These are phyloP conservation scores for Diaporthe destruens DNA, from an alignment of 2,329 filamentous ascomycete genomes.

Conservation along the genomic window DNA sequence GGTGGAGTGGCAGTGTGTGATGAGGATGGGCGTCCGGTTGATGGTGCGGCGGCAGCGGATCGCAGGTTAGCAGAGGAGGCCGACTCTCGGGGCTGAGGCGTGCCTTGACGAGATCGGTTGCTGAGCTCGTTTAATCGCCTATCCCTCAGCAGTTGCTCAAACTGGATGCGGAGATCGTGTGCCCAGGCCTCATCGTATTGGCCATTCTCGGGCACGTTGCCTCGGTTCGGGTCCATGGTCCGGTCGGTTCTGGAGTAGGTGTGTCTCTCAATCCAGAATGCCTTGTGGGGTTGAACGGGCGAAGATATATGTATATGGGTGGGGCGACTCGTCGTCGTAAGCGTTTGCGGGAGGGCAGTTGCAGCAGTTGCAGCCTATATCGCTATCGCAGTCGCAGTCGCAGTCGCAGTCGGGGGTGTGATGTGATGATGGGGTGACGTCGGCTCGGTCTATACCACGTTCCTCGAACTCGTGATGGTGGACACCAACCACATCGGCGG, in stretches of 20 bases:
- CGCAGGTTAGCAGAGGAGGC: conserved; percentile 63
- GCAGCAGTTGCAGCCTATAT: conserved; percentile 19
- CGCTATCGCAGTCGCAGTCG: conserved; percentile 30
- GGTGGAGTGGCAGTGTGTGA: conserved; percentile 60
- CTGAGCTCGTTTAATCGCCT: conserved; percentile 89
- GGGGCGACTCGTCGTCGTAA: conserved; percentile 37
- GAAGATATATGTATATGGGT: conserved; percentile 35
- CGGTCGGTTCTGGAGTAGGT: conserved; percentile 41
- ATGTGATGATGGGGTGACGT: background rate
- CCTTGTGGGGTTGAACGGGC: background rate
- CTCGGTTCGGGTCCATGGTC: conserved; percentile 49
- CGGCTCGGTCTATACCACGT: conserved; percentile 25
- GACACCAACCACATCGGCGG: conserved; percentile 17
- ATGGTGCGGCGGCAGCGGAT: conserved; percentile 53
- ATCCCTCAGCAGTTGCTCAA: conserved; percentile 87
- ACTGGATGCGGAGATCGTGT: conserved; percentile 82
- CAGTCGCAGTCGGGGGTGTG: background rate
- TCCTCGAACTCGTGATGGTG: conserved; percentile 26
- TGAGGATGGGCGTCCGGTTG: conserved; percentile 59
- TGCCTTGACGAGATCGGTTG: conserved; percentile 69
- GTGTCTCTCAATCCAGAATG: conserved; percentile 6
- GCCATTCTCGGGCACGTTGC: conserved; percentile 46
- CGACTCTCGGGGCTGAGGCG: conserved; percentile 66
- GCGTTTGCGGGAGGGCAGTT: conserved; percentile 30
- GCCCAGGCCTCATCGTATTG: conserved; percentile 81